Base-by-base conservation (phyloP, 805 yeast species). In the Candida ulmi region DNA sequence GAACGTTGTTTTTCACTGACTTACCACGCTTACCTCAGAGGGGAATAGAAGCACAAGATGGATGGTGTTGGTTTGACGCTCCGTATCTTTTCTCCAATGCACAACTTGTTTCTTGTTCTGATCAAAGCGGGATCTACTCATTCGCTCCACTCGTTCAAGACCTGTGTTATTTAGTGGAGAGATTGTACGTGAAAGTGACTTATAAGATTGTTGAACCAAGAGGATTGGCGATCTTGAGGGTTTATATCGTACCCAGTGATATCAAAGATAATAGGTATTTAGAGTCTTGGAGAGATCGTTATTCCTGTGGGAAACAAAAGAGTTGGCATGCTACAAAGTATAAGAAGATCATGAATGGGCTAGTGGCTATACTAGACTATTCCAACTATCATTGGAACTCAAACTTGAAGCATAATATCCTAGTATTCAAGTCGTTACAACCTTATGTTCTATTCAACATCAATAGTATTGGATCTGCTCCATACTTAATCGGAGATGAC, bases 11-110 rank as follows among this genome's bases (percentile, higher is more conserved):
- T 46, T 59, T 74, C 35, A 52, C 58, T 37, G 60, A 68, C 26
- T 47, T 68, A 1, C 83, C 84, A 1, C 41, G 58, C 1, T 46
- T 62, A 3, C 60, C 64, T 0, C 58, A 64, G 12, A 62, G 62
- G 4, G 73, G 72, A 0, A 26, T 62, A 0, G 42, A 40, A 9
- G 65, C 72, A 0, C 63, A 64, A 6, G 72, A 63, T 50, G 68
- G 65, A 1, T 80, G 85, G 84, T 49, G 36, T 36, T 78, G 84
- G 85, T 57, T 76, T 13, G 78, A 76, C 44, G 61, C 73, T 9
- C 74, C 74, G 15, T 62, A 50, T 43, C 53, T 66, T 5, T 38
- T 44, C 6, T 27, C 43, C 2, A 28, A 33, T 13, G 8, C 18
- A 4, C 35, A 32, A 2, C 44, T 35, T 17, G 33, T 35, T 17